Conservation (phyloP, 768 basidiomycete genomes). For the Leccinum ochraceum region DNA sequence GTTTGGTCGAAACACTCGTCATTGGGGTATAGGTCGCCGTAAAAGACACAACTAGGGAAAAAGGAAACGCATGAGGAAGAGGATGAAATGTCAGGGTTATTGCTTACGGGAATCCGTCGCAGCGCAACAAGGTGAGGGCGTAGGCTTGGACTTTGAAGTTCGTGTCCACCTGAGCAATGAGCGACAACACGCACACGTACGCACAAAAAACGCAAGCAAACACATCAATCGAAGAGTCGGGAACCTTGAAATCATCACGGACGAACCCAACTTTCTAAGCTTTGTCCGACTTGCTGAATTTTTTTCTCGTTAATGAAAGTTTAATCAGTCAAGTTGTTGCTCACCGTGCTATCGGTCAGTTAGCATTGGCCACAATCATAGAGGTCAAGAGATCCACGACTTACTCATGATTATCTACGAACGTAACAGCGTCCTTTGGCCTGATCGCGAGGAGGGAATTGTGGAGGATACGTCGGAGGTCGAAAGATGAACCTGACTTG, state of each 20-base stretch:
- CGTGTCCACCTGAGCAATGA: constrained; percentile 54
- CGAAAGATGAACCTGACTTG: constrained; percentile 62
- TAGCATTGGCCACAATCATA: neutral
- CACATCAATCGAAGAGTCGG: neutral
- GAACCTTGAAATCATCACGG: neutral
- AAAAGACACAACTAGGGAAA: constrained; percentile 73
- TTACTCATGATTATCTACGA: constrained; percentile 90
- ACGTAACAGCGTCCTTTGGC: constrained; percentile 84
- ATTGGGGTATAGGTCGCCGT: constrained; percentile 80
- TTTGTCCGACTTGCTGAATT: constrained; percentile 65
- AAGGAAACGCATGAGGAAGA: neutral
- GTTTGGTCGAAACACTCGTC: constrained; percentile 60
- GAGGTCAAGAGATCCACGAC: constrained; percentile 24
- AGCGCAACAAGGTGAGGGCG: constrained; percentile 72
- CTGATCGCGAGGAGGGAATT: constrained; percentile 64
- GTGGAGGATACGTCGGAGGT: constrained; percentile 73
- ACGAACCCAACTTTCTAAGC: constrained; percentile 80
- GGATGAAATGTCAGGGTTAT: neutral
- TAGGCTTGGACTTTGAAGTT: constrained; percentile 84
- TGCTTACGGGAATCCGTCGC: constrained; percentile 72
- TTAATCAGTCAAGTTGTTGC: constrained; percentile 29
- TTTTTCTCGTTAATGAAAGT: neutral
- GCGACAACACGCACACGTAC: neutral
- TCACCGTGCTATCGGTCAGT: constrained; percentile 57
- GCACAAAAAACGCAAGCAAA: neutral